phyloP scores from a whole-genome alignment of 192 early-diverging fungal species.

The Mortierella antarctica region DNA sequence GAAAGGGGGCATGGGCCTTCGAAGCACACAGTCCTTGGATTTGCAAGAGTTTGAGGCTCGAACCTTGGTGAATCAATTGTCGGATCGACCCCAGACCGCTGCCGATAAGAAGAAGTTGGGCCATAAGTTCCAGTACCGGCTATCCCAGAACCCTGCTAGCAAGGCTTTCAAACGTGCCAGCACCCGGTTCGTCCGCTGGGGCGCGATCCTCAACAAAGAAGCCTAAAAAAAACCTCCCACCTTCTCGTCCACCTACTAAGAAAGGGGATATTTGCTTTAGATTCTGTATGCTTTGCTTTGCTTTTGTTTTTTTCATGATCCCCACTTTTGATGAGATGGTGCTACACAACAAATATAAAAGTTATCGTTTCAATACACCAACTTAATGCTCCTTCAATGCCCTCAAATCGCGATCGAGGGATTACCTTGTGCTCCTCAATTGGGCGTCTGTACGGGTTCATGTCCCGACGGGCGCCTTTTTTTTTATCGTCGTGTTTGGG shows the following conservation, averaged over 20 bases:
- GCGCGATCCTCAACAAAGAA: slow-evolving; percentile 20
- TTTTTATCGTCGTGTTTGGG: too few species aligned
- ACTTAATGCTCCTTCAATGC: too few species aligned
- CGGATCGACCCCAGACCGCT: slow-evolving; percentile 13
- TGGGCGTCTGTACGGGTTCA: too few species aligned
- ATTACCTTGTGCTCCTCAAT: too few species aligned
- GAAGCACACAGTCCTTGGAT: slow-evolving; percentile 23
- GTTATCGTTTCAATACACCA: too few species aligned
- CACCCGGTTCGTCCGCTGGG: slow-evolving; percentile 29
- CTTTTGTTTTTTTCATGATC: not conserved
- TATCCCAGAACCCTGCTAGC: slow-evolving; percentile 33
- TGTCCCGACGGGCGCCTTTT: too few species aligned
- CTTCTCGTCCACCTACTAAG: not conserved
- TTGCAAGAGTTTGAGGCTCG: slow-evolving; percentile 16
- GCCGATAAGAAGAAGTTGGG: slow-evolving; percentile 11
- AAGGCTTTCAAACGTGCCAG: slow-evolving; percentile 40
- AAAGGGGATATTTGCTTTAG: not conserved
- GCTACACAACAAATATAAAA: too few species aligned
- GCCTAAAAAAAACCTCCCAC: slow-evolving; percentile 8
- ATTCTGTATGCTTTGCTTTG: not conserved
- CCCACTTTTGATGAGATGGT: too few species aligned
- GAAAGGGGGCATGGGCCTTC: not conserved
- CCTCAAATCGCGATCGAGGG: too few species aligned
- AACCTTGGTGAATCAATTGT: not conserved
- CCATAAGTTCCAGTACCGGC: slow-evolving; percentile 16